Evolutionary conservation across 1,139 yeast species (phyloP).

Genomic region (Pichia sp.): DNA sequence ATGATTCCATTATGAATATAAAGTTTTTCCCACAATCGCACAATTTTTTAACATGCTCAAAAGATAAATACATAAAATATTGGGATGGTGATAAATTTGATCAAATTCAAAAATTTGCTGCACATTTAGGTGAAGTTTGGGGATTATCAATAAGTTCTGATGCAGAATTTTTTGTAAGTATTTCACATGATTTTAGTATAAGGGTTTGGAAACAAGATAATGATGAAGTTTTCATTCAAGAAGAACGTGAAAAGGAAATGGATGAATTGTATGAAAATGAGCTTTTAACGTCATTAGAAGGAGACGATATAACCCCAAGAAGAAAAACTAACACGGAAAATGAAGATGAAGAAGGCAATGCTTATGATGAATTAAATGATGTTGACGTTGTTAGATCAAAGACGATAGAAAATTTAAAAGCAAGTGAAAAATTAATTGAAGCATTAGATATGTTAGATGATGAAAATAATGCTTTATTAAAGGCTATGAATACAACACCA

Average conservation of each 20-base stretch:
- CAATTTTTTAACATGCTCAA: constrained; percentile 83
- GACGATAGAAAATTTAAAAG: constrained; percentile 85
- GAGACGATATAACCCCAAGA: constrained; percentile 33
- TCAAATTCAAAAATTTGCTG: constrained; percentile 79
- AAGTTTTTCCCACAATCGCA: constrained; percentile 78
- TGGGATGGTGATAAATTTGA: constrained; percentile 99
- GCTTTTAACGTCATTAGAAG: constrained; percentile 62
- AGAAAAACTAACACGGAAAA: constrained; percentile 33
- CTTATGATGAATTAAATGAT: constrained; percentile 48
- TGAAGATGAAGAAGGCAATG: too few species aligned
- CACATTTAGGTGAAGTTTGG: constrained; percentile 95
- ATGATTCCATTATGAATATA: constrained; percentile 89
- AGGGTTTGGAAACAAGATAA: constrained; percentile 89
- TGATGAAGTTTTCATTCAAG: constrained; percentile 91
- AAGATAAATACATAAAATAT: constrained; percentile 83
- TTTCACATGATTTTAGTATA: constrained; percentile 90
- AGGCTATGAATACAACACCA: constrained; percentile 66
- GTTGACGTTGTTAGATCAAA: constrained; percentile 70
- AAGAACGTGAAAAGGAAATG: constrained; percentile 91
- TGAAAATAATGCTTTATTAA: constrained; percentile 59
- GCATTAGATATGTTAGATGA: constrained; percentile 86
- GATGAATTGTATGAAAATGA: constrained; percentile 85
- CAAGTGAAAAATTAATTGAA: constrained; percentile 91
- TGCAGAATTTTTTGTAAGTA: constrained; percentile 73
- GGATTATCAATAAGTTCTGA: constrained; percentile 67